These are phyloP conservation scores for Metschnikowia sp. DNA, from an alignment of 805 yeast genomes.

Conservation along the genomic window DNA sequence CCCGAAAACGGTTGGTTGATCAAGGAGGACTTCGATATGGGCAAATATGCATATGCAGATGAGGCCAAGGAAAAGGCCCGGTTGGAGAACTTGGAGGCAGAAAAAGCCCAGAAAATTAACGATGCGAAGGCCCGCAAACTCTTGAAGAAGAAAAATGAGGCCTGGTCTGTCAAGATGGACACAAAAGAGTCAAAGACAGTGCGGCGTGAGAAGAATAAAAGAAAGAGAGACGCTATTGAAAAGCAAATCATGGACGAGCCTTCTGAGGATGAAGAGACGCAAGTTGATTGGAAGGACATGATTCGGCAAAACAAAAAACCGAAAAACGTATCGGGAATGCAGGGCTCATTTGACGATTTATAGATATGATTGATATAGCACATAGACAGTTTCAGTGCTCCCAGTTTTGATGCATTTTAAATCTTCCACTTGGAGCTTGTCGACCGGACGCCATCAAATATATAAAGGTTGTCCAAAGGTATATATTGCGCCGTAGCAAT, in stretches of 20 bases:
- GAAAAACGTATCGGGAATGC: constrained; percentile 41
- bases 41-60: constrained; percentile 62
- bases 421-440: constrained; percentile 42
- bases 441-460: constrained; percentile 70
- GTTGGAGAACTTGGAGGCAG: constrained; percentile 52
- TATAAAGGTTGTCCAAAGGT: constrained; percentile 66
- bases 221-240: constrained; percentile 67
- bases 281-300: constrained; percentile 84
- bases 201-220: constrained; percentile 65
- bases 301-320: constrained; percentile 63
- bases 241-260: constrained; percentile 45
- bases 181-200: constrained; percentile 58
- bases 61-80: constrained; percentile 60
- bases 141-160: constrained; percentile 50
- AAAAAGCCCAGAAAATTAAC: constrained; percentile 31
- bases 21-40: constrained; percentile 61
- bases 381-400: too few species aligned
- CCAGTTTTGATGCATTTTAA: background rate
- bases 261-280: constrained; percentile 40
- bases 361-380: constrained; percentile 9
- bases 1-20: constrained; percentile 75
- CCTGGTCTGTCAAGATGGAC: constrained; percentile 77
- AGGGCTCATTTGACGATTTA: constrained; percentile 59
- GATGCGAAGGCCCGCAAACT: constrained; percentile 44
- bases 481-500: constrained; percentile 73